Percentiles rank a stretch among this genome's conserved stretches.
Evolutionary conservation across 2,329 filamentous ascomycete species (phyloP).

Genomic region (Aquanectria penicillioides): DNA sequence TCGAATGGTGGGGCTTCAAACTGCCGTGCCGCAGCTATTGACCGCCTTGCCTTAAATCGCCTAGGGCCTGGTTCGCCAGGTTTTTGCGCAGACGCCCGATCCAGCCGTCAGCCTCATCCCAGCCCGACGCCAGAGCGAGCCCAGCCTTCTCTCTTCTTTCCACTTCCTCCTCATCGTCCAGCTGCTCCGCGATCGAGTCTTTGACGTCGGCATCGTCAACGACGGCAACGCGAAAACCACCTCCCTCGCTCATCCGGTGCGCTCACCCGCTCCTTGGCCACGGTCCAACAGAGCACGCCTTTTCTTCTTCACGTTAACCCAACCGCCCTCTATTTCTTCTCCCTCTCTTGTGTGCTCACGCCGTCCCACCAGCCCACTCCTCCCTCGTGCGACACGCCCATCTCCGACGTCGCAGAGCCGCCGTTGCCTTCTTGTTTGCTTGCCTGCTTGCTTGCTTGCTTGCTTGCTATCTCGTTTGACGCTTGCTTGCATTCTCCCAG

Average conservation of each 20-base stretch:
- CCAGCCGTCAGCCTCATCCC: slow-evolving; percentile 38
- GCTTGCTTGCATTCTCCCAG: slow-evolving; percentile 20
- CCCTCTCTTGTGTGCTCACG: slow-evolving; percentile 29
- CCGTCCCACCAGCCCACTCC: slow-evolving; percentile 32
- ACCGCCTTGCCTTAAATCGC: slow-evolving; percentile 37
- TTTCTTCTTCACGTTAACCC: background rate
- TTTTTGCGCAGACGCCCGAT: slow-evolving; percentile 36
- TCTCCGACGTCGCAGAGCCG: slow-evolving; percentile 40
- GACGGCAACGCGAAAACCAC: background rate
- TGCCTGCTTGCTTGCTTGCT: too few species aligned
- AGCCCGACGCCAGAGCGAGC: slow-evolving; percentile 22
- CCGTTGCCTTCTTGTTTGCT: slow-evolving; percentile 23
- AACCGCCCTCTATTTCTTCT: slow-evolving; percentile 16
- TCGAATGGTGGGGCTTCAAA: slow-evolving; percentile 21
- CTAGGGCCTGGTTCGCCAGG: slow-evolving; percentile 27
- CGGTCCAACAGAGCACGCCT: background rate
- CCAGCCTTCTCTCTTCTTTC: slow-evolving; percentile 37
- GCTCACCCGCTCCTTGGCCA: background rate
- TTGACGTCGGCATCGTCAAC: slow-evolving; percentile 12
- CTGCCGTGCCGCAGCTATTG: slow-evolving; percentile 26
- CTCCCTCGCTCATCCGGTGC: too few species aligned
- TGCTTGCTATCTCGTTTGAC: background rate
- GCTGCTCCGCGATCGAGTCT: slow-evolving; percentile 5
- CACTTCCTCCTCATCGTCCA: slow-evolving; percentile 23
- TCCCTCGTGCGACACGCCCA: slow-evolving; percentile 34